phyloP scores from a whole-genome alignment of 371 early-diverging fungal species.

The Saksenaea vasiformis region DNA sequence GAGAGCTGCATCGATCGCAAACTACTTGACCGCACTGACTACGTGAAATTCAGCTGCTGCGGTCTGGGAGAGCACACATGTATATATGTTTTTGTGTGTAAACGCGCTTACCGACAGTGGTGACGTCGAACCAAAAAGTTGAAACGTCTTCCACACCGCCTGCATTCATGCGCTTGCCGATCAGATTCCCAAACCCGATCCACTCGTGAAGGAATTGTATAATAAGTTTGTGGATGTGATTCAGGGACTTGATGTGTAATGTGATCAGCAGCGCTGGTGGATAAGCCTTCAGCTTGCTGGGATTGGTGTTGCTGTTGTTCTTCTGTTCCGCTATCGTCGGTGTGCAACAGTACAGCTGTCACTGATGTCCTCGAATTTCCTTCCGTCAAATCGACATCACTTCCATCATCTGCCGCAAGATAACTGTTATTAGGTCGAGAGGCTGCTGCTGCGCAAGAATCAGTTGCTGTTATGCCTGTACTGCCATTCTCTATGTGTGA shows the following conservation, averaged over 20 bases:
- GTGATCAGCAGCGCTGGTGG: background rate
- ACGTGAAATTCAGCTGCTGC: background rate
- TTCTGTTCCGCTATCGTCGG: background rate
- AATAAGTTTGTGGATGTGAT: background rate
- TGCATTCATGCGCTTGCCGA: conserved; percentile 64
- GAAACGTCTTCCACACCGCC: conserved; percentile 66
- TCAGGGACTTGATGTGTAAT: background rate
- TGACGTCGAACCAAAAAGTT: conserved; percentile 70
- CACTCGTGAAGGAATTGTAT: conserved; percentile 8
- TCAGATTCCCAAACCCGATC: conserved; percentile 69
- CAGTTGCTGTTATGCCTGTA: background rate
- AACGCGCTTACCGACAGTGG: conserved; percentile 58
- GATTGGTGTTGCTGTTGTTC: background rate
- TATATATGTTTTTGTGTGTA: background rate
- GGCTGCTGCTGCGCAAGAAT: background rate
- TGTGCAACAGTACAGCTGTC: background rate
- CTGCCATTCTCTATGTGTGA: background rate
- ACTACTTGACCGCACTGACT: conserved; percentile 77
- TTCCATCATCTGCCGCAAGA: background rate
- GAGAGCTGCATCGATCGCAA: conserved; percentile 69
- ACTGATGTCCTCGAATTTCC: background rate
- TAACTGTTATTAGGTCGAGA: background rate
- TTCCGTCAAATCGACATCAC: background rate
- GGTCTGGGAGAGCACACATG: too few relatives aligned
- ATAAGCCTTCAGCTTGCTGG: background rate